Percentiles rank a stretch among this genome's conserved stretches.
Conservation (phyloP, 2,329 filamentous ascomycete genomes). For the Chaetothyriales sp. region DNA sequence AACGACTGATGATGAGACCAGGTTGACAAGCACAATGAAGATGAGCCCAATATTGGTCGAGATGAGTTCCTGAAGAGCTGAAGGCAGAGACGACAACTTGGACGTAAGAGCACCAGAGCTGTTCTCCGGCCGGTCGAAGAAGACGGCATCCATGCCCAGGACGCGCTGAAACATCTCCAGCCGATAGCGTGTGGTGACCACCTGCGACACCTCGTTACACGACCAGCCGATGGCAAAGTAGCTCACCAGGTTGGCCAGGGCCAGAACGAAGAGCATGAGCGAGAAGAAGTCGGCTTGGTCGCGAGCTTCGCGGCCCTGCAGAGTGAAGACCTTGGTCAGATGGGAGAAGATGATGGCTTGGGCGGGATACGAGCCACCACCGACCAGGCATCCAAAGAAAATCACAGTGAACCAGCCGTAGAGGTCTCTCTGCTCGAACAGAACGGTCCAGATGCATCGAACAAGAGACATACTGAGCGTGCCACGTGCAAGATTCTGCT, state of each 20-base stretch:
- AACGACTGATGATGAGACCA: slow-evolving; percentile 33
- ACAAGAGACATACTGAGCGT: slow-evolving; percentile 19
- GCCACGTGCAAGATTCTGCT: slow-evolving; percentile 7
- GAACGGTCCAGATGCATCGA: slow-evolving; percentile 24
- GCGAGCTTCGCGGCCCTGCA: slow-evolving; percentile 9
- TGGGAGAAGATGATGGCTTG: slow-evolving; percentile 29
- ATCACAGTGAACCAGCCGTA: slow-evolving; percentile 23
- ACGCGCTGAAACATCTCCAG: slow-evolving; percentile 16
- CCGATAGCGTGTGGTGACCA: slow-evolving; percentile 13
- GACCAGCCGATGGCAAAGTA: slow-evolving; percentile 27
- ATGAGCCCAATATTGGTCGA: slow-evolving; percentile 36
- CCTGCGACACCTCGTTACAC: slow-evolving; percentile 20
- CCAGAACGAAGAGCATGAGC: slow-evolving; percentile 34
- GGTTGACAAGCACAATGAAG: slow-evolving; percentile 32
- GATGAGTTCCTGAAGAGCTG: slow-evolving; percentile 34
- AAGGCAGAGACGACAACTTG: slow-evolving; percentile 18
- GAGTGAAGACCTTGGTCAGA: slow-evolving; percentile 17
- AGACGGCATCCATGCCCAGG: slow-evolving; percentile 20
- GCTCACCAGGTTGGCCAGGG: slow-evolving; percentile 24
- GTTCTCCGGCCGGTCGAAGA: slow-evolving; percentile 22
- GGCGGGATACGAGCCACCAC: slow-evolving; percentile 31
- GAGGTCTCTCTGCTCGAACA: slow-evolving; percentile 20
- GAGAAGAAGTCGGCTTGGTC: slow-evolving; percentile 29
- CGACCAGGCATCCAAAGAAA: slow-evolving; percentile 20
- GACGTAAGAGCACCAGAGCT: slow-evolving; percentile 20